phyloP scores from a whole-genome alignment of 129 eudicot genomes.

The Apium graveolens region DNA sequence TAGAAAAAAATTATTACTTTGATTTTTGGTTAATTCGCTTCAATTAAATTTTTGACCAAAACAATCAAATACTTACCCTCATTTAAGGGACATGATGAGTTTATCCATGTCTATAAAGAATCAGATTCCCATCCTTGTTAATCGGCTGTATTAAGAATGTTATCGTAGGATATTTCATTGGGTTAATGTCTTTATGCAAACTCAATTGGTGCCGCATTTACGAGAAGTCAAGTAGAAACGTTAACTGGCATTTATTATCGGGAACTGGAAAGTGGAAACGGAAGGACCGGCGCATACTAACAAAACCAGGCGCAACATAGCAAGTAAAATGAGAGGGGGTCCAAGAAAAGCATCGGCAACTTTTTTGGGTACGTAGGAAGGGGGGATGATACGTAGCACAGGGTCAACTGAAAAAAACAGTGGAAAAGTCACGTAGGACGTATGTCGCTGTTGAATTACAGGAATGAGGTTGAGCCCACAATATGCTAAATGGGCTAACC shows the following conservation, averaged over 20 bases:
- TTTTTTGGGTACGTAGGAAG: neutral
- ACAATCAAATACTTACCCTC: too few species aligned
- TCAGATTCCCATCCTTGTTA: too few species aligned
- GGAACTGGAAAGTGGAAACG: neutral
- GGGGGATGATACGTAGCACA: neutral
- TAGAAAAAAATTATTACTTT: too few species aligned
- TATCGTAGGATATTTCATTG: too few species aligned
- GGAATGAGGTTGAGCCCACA: neutral
- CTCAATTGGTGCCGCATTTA: neutral
- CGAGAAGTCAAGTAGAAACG: neutral
- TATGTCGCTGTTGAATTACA: slow-evolving; percentile 27
- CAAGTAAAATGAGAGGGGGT: neutral
- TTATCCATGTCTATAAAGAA: too few species aligned
- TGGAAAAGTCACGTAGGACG: slow-evolving; percentile 45
- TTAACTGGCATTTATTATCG: neutral
- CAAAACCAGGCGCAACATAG: neutral
- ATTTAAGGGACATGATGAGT: too few species aligned
- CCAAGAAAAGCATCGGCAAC: neutral
- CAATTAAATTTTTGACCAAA: too few species aligned
- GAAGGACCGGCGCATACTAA: neutral
- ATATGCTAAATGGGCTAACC: neutral
- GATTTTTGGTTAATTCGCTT: too few species aligned
- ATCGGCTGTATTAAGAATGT: too few species aligned
- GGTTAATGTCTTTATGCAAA: too few species aligned
- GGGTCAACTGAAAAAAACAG: slow-evolving; percentile 24